Evolutionary conservation across 257 asterid genomes (phyloP), one percentile per base, ranked within the genome.

Genomic region (Paraleonurus japonicus): DNA sequence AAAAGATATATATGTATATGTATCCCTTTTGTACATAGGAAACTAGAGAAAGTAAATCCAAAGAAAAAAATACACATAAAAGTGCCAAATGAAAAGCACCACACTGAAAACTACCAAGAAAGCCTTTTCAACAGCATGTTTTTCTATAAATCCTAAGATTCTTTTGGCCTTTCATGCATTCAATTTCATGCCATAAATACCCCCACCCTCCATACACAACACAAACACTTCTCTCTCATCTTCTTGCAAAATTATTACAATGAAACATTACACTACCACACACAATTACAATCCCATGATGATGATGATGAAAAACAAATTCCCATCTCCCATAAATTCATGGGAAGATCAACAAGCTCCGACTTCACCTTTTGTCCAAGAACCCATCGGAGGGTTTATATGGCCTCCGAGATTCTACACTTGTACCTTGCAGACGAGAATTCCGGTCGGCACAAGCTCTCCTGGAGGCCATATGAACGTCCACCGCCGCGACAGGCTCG

Each of bases 401-500:
- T 88, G 95, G 95, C 95, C 95, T 6, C 95, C 86, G 22, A 81
- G 89, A 59, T 81, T 85, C 37, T 88, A 88, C 77, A 60, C 79
- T 2, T 88, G 95, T 60, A 88, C 75, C 69, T 88, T 88, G 95
- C 70, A 39, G 75, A 33, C 67, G 92, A 23, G 89, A 85, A 9
- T 88, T 88, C 61, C 75, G 85, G 53, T 88, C 92, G 0, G 92
- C 95, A 32, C 95, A 88, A 67, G 95, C 90, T 26, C 90, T 88
- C 10, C n/a, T n/a, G 95, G 95, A 26, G 95, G 95, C 64, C 92
- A 88, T 62, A 88, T 88, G 95, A 88, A 88, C 62, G 89, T 86
- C 73, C 95, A 88, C 81, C 72, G 95, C 47, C 79, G 90, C 17
- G 95, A 88, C 64, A 72, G 95, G 95, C 95, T 20, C 81, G 72